Conservation (phyloP, 75 land plant genomes). For the Azolla pinnata region DNA sequence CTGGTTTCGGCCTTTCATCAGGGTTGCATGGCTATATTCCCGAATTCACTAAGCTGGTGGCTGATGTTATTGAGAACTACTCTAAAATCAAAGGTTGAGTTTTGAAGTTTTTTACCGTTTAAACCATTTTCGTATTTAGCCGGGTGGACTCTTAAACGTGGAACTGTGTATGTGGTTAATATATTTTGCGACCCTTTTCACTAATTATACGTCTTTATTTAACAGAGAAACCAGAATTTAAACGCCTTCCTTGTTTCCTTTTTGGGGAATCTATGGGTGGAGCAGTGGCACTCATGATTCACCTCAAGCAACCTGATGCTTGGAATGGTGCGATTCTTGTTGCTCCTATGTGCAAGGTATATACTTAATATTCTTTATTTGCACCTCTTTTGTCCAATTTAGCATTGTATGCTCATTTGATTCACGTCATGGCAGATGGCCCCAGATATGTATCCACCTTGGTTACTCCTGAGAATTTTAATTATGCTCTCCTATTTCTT, state of each 20-base stretch:
- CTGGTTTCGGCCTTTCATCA: slow-evolving; percentile 91
- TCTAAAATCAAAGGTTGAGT: slow-evolving; percentile 56
- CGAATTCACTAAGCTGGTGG: slow-evolving; percentile 65
- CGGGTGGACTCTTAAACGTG: too few relatives aligned
- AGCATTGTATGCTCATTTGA: neutral
- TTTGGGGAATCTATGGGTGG: slow-evolving; percentile 98
- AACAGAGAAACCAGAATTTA: slow-evolving; percentile 54
- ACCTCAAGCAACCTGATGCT: slow-evolving; percentile 60
- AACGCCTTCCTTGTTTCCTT: slow-evolving; percentile 65
- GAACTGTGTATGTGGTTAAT: too few relatives aligned
- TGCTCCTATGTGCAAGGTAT: slow-evolving; percentile 98
- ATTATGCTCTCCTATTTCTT: slow-evolving; percentile 48
- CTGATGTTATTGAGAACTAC: slow-evolving; percentile 82
- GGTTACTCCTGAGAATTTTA: slow-evolving; percentile 45
- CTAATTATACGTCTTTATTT: neutral
- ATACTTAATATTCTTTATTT: neutral
- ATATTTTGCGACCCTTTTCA: too few relatives aligned
- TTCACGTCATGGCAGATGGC: slow-evolving; percentile 45
- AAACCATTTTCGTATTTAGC: too few relatives aligned
- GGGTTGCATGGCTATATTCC: slow-evolving; percentile 89
- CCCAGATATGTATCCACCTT: slow-evolving; percentile 74
- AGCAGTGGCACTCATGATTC: slow-evolving; percentile 83
- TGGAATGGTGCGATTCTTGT: slow-evolving; percentile 91
- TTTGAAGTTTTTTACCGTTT: too few relatives aligned
- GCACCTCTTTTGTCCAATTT: neutral